These are phyloP conservation scores for Neolentinus lepideus DNA, from an alignment of 1,284 basidiomycete genomes.

Conservation along the genomic window DNA sequence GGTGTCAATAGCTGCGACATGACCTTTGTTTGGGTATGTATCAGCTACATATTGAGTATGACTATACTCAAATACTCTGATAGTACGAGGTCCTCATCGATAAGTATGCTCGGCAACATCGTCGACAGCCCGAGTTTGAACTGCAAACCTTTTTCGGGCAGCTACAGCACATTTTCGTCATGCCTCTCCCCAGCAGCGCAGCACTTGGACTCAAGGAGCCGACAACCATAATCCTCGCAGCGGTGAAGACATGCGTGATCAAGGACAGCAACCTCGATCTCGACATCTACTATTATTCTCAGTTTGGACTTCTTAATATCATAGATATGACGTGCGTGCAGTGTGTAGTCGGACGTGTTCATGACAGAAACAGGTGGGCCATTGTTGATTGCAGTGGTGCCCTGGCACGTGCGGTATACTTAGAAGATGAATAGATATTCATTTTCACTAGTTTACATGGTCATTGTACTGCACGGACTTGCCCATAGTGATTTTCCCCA, in stretches of 20 bases:
- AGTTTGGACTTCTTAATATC: conserved; percentile 4
- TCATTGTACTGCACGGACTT: neutral
- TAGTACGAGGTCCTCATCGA: conserved; percentile 23
- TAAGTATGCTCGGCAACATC: conserved; percentile 10
- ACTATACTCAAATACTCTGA: neutral
- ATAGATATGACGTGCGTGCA: conserved; percentile 15
- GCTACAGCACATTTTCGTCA: conserved; percentile 14
- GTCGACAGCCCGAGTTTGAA: conserved; percentile 5
- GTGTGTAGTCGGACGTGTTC: conserved; percentile 14
- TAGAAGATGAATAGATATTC: neutral
- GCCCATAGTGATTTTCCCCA: neutral
- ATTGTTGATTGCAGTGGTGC: conserved; percentile 18
- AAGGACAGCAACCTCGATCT: conserved; percentile 5
- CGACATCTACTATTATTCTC: conserved; percentile 8
- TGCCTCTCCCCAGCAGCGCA: conserved; percentile 7
- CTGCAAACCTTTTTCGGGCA: conserved; percentile 14
- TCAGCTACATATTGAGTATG: neutral
- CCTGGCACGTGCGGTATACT: conserved; percentile 10
- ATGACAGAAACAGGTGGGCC: conserved; percentile 12
- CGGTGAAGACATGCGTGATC: conserved; percentile 10
- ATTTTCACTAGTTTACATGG: neutral
- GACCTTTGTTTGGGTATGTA: conserved; percentile 23
- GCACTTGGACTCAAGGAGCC: conserved; percentile 1
- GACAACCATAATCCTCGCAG: conserved; percentile 11
- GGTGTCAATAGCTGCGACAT: conserved; percentile 20